Base-by-base conservation (phyloP, 2,329 filamentous ascomycete genomes). In the Lasiodiplodia hormozganensis region DNA sequence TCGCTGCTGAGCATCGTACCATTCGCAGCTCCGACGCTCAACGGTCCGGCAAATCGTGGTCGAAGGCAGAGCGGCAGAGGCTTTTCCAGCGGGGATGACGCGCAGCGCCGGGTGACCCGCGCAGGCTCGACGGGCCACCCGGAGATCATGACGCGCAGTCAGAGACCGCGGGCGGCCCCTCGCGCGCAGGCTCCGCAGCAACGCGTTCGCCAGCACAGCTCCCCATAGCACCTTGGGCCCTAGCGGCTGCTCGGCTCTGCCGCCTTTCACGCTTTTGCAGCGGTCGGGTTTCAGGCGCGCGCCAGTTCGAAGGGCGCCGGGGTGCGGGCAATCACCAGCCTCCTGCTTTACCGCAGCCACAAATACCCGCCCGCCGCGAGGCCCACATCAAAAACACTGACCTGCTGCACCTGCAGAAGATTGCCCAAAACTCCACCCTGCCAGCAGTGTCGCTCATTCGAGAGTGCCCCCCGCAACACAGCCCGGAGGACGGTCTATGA, bases 311-410 rank as follows among this genome's bases (percentile, higher is more conserved):
- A 12, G n/a, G 6, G 47, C 43, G 62, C 47, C n/a, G 51, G 58
- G 58, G 58, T 51, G 58, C 40, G 58, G 31, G 25, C 31, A 34
- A 36, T 65, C 62, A 47, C 62, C 62, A 65, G 62, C 62, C 62
- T 65, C 62, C 51, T 56, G 47, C 43, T 31, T 65, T 65, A 40
- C 34, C 52, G 62, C 62, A 54, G 62, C 62, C 62, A 65, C 62
- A 65, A 53, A 65, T 65, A 65, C 58, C 49, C 43, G 34, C 47
- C 16, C 28, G 28, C 54, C 54, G 18, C 23, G 52, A 31, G 60
- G 43, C 47, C 60, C 60, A 64, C 60, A 64, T 64, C 40, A 43
- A 64, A 64, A 64, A 38, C 58, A 62, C 58, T 31, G 43, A 25
- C 60, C 43, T 52, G 43, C 60, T 52, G 60, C 57, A 47, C 62